Percentiles rank a stretch among this genome's conserved stretches.
These are phyloP conservation scores for Melampsora americana DNA, from an alignment of 1,284 basidiomycete genomes.

Conservation along the genomic window DNA sequence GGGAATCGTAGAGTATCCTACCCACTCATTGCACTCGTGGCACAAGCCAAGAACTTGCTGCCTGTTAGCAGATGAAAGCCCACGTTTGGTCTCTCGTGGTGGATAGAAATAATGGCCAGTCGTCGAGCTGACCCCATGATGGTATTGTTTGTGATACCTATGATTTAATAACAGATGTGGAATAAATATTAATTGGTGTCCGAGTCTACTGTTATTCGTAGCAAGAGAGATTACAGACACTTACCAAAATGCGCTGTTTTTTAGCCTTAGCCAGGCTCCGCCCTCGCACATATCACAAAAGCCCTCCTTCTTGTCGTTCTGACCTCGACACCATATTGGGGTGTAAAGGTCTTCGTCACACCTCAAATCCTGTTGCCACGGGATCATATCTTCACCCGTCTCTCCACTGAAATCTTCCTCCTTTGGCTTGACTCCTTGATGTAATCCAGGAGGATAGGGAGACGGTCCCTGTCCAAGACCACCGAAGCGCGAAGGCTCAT, in stretches of 20 bases:
- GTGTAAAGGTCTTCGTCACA: slow-evolving; percentile 43
- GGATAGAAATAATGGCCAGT: slow-evolving; percentile 43
- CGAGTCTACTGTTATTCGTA: neutral
- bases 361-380: slow-evolving; percentile 39
- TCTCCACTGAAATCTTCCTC: slow-evolving; percentile 7
- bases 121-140: slow-evolving; percentile 41
- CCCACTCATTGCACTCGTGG: slow-evolving; percentile 40
- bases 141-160: slow-evolving; percentile 44
- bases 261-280: slow-evolving; percentile 40
- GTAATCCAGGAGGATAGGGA: slow-evolving; percentile 33
- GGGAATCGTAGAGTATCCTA: slow-evolving; percentile 27
- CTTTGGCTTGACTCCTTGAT: slow-evolving; percentile 7
- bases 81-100: slow-evolving; percentile 32
- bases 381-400: slow-evolving; percentile 27
- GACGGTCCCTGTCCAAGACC: slow-evolving; percentile 37
- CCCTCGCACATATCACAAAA: slow-evolving; percentile 44
- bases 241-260: slow-evolving; percentile 43
- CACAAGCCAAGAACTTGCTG: slow-evolving; percentile 37
- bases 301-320: slow-evolving; percentile 43
- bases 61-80: slow-evolving; percentile 34
- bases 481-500: slow-evolving; percentile 9
- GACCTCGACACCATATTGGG: slow-evolving; percentile 42
- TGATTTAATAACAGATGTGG: neutral
- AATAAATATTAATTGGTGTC: neutral
- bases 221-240: neutral